Conservation (phyloP, 1,284 basidiomycete species). For the Papiliotrema fonsecae region DNA sequence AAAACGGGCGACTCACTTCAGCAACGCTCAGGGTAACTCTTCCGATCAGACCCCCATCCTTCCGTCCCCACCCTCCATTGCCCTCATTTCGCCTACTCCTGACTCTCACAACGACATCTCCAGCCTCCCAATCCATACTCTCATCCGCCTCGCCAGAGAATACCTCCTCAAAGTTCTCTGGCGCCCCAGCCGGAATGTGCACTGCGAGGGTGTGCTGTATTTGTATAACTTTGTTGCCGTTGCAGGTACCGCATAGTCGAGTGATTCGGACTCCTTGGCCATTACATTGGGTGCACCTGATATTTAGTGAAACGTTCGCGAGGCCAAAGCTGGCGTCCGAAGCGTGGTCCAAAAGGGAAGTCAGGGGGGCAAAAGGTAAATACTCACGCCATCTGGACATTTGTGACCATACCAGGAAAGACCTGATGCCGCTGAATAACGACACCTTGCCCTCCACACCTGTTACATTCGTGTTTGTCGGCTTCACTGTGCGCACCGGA, state of each 20-base stretch:
- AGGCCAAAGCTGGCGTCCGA: no score
- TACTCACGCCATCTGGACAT: conserved; percentile 47
- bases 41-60: conserved; percentile 84
- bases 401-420: conserved; percentile 84
- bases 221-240: conserved; percentile 73
- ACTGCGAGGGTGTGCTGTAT: conserved; percentile 61
- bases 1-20: conserved; percentile 58
- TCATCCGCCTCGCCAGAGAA: conserved; percentile 93
- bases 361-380: not conserved
- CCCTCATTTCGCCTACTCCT: conserved; percentile 60
- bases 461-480: conserved; percentile 75
- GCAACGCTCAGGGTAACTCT: conserved; percentile 80
- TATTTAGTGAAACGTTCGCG: no score
- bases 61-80: conserved; percentile 74
- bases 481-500: conserved; percentile 79
- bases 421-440: conserved; percentile 84
- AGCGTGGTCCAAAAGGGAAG: not conserved
- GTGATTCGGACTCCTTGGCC: conserved; percentile 76
- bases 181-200: conserved; percentile 76
- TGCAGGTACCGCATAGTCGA: conserved; percentile 70
- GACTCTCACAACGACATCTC: conserved; percentile 80
- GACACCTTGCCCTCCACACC: conserved; percentile 78
- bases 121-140: conserved; percentile 84
- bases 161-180: conserved; percentile 83
- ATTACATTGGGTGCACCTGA: conserved; percentile 69